Evolutionary conservation across 169 alveolate genomes (phyloP).

Genomic region (Plasmodium gaboni): DNA sequence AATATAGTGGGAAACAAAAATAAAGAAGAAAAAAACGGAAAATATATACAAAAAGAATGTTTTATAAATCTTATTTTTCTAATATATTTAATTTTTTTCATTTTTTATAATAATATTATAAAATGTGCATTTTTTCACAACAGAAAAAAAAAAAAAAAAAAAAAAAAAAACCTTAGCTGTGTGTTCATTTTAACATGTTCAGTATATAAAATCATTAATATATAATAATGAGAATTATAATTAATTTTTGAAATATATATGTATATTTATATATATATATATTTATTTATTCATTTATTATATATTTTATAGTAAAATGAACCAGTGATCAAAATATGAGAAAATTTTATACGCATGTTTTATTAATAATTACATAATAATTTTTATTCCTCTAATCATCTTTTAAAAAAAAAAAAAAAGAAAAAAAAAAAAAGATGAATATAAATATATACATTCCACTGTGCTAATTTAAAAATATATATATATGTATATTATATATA

Average conservation of each 20-base stretch:
- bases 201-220: no score
- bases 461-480: no score
- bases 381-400: background rate
- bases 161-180: conserved; percentile 7
- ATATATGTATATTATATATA: no score
- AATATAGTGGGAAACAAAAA: no score
- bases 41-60: no score
- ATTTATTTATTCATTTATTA: background rate
- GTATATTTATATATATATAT: conserved; percentile 8
- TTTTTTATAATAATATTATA: conserved; percentile 9
- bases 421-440: no score
- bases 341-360: conserved; percentile 9
- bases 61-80: no score
- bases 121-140: conserved; percentile 17
- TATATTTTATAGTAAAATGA: no score
- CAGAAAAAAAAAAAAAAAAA: background rate
- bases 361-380: background rate
- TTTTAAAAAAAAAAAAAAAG: no score
- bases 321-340: background rate
- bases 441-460: no score
- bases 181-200: conserved; percentile 3
- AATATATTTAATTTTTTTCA: background rate
- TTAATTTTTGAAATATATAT: conserved; percentile 2
- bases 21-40: no score
- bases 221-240: background rate